A percentile compares a stretch with the other conserved stretches of the same genome.
phyloP scores from a whole-genome alignment of 2,329 filamentous ascomycete genomes.

The Penicillium sp. region DNA sequence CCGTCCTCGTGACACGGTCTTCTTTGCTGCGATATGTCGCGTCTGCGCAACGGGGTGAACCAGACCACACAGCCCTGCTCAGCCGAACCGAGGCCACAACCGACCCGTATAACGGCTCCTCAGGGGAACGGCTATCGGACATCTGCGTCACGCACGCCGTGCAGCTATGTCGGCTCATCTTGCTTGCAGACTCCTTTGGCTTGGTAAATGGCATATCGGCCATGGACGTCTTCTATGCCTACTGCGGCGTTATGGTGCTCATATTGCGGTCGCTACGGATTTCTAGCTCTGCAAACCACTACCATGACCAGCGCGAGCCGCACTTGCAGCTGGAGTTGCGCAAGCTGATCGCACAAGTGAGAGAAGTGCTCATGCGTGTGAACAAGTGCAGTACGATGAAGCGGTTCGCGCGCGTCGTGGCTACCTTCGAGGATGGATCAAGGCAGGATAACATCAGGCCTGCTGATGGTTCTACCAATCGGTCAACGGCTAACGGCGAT shows the following conservation, averaged over 20 bases:
- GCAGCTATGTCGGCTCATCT: conserved; percentile 32
- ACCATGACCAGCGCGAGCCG: conserved; percentile 2
- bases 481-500: neutral
- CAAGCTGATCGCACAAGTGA: conserved; percentile 1
- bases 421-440: conserved; percentile 8
- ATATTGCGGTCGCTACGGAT: conserved; percentile 22
- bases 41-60: neutral
- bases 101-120: neutral
- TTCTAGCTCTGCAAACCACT: conserved; percentile 3
- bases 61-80: neutral
- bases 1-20: conserved; percentile 4
- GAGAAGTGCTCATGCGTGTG: conserved; percentile 6
- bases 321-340: neutral
- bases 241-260: conserved; percentile 36
- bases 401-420: conserved; percentile 7
- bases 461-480: neutral
- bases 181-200: conserved; percentile 34
- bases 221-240: conserved; percentile 39
- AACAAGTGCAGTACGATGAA: conserved; percentile 10
- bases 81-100: neutral
- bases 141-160: conserved; percentile 32
- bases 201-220: conserved; percentile 35
- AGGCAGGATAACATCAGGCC: conserved; percentile 1
- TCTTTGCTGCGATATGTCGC: conserved; percentile 4
- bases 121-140: conserved; percentile 3